phyloP scores from a whole-genome alignment of 306 rosid species.

The Benincasa hispida region DNA sequence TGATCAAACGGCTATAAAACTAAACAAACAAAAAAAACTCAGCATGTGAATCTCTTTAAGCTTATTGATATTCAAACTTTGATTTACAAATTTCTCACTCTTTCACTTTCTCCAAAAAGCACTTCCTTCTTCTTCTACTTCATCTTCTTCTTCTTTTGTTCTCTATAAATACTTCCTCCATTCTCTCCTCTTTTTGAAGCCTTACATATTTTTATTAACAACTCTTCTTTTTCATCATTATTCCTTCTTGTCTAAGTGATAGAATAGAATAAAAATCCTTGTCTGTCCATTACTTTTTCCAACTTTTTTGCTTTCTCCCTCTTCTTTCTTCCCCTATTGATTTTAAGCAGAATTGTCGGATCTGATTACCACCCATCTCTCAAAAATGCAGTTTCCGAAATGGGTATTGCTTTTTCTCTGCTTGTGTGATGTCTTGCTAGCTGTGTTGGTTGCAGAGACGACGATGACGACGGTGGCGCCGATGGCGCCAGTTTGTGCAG shows the following conservation, averaged over 20 bases:
- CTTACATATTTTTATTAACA: slow-evolving; percentile 18
- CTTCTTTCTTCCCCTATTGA: slow-evolving; percentile 10
- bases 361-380: slow-evolving; percentile 34
- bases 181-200: slow-evolving; percentile 22
- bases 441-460: slow-evolving; percentile 18
- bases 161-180: slow-evolving; percentile 47
- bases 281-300: slow-evolving; percentile 27
- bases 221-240: slow-evolving; percentile 37
- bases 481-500: slow-evolving; percentile 44
- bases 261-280: slow-evolving; percentile 26
- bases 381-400: slow-evolving; percentile 44
- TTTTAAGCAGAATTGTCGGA: slow-evolving; percentile 9
- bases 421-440: neutral
- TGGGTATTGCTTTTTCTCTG: slow-evolving; percentile 30
- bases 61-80: slow-evolving; percentile 5
- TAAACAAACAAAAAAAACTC: neutral
- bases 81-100: slow-evolving; percentile 2
- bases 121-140: neutral
- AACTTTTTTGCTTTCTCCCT: slow-evolving; percentile 14
- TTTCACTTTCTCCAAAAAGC: neutral
- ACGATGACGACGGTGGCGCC: neutral
- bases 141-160: neutral
- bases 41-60: slow-evolving; percentile 69
- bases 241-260: slow-evolving; percentile 72
- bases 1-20: slow-evolving; percentile 91